Base-by-base conservation (phyloP, 805 yeast genomes). In the Grigorovia yakushimaensis region DNA sequence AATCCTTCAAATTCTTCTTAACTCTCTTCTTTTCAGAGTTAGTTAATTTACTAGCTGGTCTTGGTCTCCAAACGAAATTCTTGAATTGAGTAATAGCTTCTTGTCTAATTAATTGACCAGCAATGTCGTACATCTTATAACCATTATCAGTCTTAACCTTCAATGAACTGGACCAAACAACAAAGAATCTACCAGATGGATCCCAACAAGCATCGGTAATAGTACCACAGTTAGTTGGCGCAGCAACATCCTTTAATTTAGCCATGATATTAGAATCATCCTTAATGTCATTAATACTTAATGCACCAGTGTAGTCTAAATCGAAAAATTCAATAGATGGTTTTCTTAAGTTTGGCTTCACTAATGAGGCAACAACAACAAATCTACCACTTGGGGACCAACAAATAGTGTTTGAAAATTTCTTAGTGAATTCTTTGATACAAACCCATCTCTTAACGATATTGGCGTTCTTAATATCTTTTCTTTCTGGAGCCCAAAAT, bases 331-430 rank as follows among this genome's bases (percentile, higher is more conserved):
- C 95, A 47, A 93, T 64, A 55, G 81, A 84, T 50, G 87, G 82
- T 55, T 71, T 72, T 44, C 75, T 67, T 40, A 63, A 70, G 62
- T 58, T 73, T 47, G 72, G 68, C 37, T 71, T 63, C 24, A 72
- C 74, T 39, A 76, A 67, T 36, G 76, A 62, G 23, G 75, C 75
- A 46, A 76, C 69, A 37, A 73, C 73, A 49, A 82, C 84, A 68
- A 84, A 89, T 69, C 97, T 81, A 53, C 98, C 98, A 63, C 78
- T 78, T 62, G 98, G 98, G 27, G 95, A 80, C 91, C 96, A 93
- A 52, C 74, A 70, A 51, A 93, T 74, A 30, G 84, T 77, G 70
- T 86, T 88, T 42, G 82, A 69, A 56, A 78, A 78, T 64, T 81
- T 84, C 63, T 80, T 77, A 39, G 74, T 73, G 47, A 84, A 62